These are phyloP conservation scores for Vachellia collinsii DNA, from an alignment of 306 rosid species.

Conservation along the genomic window DNA sequence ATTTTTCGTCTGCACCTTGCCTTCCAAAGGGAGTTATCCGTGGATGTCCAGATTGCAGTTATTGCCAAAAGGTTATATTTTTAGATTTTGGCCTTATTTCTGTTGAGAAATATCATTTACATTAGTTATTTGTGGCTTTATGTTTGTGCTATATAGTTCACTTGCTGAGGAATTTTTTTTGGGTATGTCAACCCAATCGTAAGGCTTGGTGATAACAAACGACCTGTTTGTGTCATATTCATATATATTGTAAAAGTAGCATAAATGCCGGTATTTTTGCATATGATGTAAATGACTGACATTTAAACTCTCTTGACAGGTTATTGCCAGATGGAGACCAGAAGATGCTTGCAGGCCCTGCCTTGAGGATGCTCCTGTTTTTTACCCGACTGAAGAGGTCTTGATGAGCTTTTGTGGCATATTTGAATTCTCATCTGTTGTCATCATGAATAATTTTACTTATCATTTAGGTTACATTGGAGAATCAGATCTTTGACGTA, in stretches of 20 bases:
- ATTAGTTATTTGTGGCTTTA: slow-evolving; percentile 23
- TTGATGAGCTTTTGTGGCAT: slow-evolving; percentile 41
- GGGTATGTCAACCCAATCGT: slow-evolving; percentile 9
- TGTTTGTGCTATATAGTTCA: slow-evolving; percentile 32
- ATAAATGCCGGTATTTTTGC: slow-evolving; percentile 15
- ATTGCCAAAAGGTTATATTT: slow-evolving; percentile 82
- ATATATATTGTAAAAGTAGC: slow-evolving; percentile 1
- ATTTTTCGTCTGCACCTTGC: slow-evolving; percentile 50
- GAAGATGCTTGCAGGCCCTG: slow-evolving; percentile 71
- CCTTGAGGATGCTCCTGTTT: slow-evolving; percentile 86
- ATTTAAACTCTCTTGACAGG: slow-evolving; percentile 57
- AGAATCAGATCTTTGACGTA: slow-evolving; percentile 41
- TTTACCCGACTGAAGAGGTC: slow-evolving; percentile 95
- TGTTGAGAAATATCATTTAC: slow-evolving; percentile 7
- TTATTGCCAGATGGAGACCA: slow-evolving; percentile 90
- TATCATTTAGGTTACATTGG: slow-evolving; percentile 29
- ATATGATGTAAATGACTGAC: slow-evolving; percentile 38
- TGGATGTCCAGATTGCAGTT: slow-evolving; percentile 84
- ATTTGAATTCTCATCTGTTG: slow-evolving; percentile 29
- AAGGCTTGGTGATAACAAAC: slow-evolving; percentile 17
- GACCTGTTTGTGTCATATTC: slow-evolving; percentile 21
- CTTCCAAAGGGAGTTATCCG: slow-evolving; percentile 90
- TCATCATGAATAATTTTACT: slow-evolving; percentile 31
- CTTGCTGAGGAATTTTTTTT: slow-evolving; percentile 25
- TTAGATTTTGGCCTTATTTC: slow-evolving; percentile 18